Conservation (phyloP, 1,284 basidiomycete genomes). For the Cystobasidiaceae sp. region DNA sequence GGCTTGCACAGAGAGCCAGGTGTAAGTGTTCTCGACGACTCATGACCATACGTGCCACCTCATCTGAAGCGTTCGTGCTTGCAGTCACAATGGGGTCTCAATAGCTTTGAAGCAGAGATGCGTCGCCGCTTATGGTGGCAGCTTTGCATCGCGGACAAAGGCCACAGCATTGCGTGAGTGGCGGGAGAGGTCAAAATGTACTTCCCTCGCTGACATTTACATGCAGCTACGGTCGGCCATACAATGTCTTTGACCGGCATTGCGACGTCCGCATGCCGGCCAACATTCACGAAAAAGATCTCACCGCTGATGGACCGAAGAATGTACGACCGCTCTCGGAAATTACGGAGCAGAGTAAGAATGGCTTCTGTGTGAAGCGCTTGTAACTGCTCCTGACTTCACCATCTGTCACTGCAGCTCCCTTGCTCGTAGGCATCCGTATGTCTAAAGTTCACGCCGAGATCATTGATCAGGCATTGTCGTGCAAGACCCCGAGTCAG, state of each 20-base stretch:
- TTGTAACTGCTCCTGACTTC: background rate
- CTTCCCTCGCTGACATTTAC: background rate
- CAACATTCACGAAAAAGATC: constrained; percentile 28
- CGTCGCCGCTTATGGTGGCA: constrained; percentile 23
- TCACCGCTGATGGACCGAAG: constrained; percentile 25
- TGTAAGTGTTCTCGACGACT: background rate
- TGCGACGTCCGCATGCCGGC: constrained; percentile 28
- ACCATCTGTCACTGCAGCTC: background rate
- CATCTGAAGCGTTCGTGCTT: too few species aligned
- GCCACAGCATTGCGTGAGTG: constrained; percentile 5
- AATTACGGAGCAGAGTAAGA: constrained; percentile 19
- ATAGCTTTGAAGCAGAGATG: constrained; percentile 24
- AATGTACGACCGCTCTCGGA: constrained; percentile 15
- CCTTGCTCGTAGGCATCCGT: background rate
- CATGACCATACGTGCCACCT: too few species aligned
- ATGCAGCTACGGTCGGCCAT: constrained; percentile 23
- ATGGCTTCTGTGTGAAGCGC: background rate
- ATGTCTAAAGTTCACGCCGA: constrained; percentile 12
- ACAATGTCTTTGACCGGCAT: constrained; percentile 21
- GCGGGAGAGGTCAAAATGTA: background rate
- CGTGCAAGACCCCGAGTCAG: constrained; percentile 20
- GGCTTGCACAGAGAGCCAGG: constrained; percentile 23
- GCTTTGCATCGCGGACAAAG: constrained; percentile 4
- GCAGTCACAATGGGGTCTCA: constrained; percentile 21
- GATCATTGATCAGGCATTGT: constrained; percentile 24